Conservation (phyloP, 345 rosid genomes). For the Erucastrum elatum region DNA sequence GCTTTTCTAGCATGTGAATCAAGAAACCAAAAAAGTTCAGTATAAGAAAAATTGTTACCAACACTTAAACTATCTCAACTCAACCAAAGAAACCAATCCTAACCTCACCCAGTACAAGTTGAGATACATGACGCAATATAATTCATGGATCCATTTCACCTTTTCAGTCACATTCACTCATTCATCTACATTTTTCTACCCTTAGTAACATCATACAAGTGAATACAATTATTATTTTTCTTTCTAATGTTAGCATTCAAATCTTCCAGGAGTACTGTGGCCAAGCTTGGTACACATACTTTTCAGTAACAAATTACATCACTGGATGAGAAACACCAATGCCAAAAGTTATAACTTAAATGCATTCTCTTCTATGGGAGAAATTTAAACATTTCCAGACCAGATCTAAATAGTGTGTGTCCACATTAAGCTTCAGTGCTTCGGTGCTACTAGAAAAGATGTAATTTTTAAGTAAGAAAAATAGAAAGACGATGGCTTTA, state of each 20-base stretch:
- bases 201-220: background rate
- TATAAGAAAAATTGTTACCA: background rate
- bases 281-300: too few species aligned
- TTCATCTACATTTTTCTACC: background rate
- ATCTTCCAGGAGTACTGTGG: too few species aligned
- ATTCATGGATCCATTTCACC: slow-evolving; percentile 1
- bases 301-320: too few species aligned
- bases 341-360: too few species aligned
- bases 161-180: background rate
- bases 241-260: too few species aligned
- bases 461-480: background rate
- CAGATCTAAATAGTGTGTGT: slow-evolving; percentile 22
- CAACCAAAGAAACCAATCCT: background rate
- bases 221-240: background rate
- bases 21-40: background rate
- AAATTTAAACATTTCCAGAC: background rate
- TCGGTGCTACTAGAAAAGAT: background rate
- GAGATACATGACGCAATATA: slow-evolving; percentile 5
- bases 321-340: too few species aligned
- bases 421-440: background rate
- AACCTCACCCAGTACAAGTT: background rate
- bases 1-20: slow-evolving; percentile 32
- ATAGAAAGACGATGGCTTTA: slow-evolving; percentile 8
- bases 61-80: background rate
- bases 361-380: background rate